Evolutionary conservation across 139 green algal species (phyloP).

Genomic region (Pedinophyceae sp.): DNA sequence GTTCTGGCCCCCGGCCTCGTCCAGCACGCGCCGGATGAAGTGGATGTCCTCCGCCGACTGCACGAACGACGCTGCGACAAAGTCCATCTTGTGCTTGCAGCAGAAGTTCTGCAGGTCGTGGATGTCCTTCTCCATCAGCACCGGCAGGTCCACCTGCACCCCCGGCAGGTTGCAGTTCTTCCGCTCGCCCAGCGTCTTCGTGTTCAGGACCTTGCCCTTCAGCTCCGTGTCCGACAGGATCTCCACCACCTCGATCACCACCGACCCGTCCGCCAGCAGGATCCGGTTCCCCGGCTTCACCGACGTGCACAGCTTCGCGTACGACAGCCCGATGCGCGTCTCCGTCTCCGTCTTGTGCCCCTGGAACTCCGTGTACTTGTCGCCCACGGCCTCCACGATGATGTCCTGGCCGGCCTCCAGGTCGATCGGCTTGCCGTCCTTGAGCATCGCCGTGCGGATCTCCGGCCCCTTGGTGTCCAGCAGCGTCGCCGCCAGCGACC

Average conservation of each 20-base stretch:
- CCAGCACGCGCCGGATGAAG: constrained; percentile 39
- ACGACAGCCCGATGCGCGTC: constrained; percentile 17
- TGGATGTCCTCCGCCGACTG: constrained; percentile 37
- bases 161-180: constrained; percentile 50
- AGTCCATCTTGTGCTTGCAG: constrained; percentile 26
- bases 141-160: constrained; percentile 23
- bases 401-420: constrained; percentile 16
- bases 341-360: constrained; percentile 15
- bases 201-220: constrained; percentile 20
- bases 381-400: constrained; percentile 30
- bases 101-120: constrained; percentile 27
- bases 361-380: constrained; percentile 22
- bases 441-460: constrained; percentile 45
- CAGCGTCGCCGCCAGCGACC: constrained; percentile 9
- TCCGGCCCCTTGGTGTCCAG: constrained; percentile 50
- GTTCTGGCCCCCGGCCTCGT: constrained; percentile 21
- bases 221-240: constrained; percentile 25
- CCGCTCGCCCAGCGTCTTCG: constrained; percentile 25
- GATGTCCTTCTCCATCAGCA: constrained; percentile 22
- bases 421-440: constrained; percentile 12
- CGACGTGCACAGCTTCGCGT: constrained; percentile 38
- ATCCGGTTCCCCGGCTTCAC: constrained; percentile 33
- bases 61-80: constrained; percentile 36
- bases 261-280: constrained; percentile 35
- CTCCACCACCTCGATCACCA: constrained; percentile 26